Conservation (phyloP, 176 grass and related monocot genomes). For the Elymus sibiricus region DNA sequence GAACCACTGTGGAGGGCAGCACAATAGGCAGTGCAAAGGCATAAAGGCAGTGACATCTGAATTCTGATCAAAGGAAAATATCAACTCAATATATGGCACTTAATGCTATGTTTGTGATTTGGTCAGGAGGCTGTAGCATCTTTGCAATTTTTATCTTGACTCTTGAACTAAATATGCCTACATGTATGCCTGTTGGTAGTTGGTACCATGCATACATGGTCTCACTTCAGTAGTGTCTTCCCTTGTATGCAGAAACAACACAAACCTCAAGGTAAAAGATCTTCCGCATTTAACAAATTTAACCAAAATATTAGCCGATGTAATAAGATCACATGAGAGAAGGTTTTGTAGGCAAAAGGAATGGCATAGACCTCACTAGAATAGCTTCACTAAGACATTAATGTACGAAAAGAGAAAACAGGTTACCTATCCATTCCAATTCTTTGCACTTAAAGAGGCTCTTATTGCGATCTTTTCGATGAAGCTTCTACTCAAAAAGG, state of each 20-base stretch:
- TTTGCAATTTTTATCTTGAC: not conserved
- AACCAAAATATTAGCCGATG: not conserved
- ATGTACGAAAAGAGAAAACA: not conserved
- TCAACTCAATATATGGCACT: not conserved
- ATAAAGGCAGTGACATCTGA: not conserved
- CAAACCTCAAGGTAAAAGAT: not conserved
- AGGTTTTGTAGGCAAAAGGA: not conserved
- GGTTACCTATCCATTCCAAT: not conserved
- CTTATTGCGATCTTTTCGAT: not conserved
- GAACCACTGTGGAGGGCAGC: not conserved
- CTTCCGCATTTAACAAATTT: not conserved
- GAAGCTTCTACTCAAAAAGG: not conserved
- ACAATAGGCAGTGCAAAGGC: conserved; percentile 1
- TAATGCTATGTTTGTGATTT: not conserved
- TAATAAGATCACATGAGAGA: not conserved
- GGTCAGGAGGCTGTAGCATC: not conserved
- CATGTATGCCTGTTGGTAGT: not conserved
- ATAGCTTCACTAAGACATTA: not conserved
- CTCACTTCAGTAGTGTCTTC: not conserved
- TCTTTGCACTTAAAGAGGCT: not conserved
- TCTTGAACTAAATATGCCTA: not conserved
- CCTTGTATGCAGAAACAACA: not conserved
- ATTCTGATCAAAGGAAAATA: not conserved
- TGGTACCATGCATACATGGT: not conserved
- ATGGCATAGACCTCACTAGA: not conserved